phyloP scores from a whole-genome alignment of 1,284 basidiomycete genomes.

The Cerioporus squamosus region DNA sequence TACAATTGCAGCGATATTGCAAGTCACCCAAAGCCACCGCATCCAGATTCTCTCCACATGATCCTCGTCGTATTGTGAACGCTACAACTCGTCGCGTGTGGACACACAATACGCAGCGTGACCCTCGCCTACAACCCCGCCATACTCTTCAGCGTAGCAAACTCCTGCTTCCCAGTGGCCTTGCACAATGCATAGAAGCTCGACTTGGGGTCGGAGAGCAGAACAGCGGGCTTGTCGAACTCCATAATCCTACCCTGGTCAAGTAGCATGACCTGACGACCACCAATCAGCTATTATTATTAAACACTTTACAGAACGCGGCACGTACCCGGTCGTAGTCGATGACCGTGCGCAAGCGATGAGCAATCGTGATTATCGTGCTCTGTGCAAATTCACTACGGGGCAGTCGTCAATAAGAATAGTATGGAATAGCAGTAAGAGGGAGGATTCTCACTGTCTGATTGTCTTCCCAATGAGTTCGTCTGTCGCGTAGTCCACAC shows the following conservation, averaged over 20 bases:
- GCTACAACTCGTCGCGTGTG: too few species aligned
- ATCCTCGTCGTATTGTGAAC: too few species aligned
- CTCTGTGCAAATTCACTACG: constrained; percentile 34
- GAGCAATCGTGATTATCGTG: constrained; percentile 64
- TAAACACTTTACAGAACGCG: too few species aligned
- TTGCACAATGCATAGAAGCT: constrained; percentile 83
- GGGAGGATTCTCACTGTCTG: constrained; percentile 54
- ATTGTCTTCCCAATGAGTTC: constrained; percentile 77
- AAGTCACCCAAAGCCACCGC: too few species aligned
- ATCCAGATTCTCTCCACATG: too few species aligned
- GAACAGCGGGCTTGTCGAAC: constrained; percentile 74
- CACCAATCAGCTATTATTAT: too few species aligned
- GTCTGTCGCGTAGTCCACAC: constrained; percentile 79
- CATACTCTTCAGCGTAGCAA: constrained; percentile 70
- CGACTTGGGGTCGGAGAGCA: constrained; percentile 68
- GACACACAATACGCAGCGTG: too few species aligned
- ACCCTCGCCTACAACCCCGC: constrained; percentile 47
- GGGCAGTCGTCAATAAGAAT: not conserved
- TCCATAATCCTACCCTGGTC: constrained; percentile 86
- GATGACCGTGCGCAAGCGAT: constrained; percentile 67
- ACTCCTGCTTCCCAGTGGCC: constrained; percentile 82
- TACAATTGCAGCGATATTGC: too few species aligned
- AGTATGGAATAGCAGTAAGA: not conserved
- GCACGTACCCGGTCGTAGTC: constrained; percentile 54
- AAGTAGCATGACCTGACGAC: constrained; percentile 75